Evolutionary conservation across 2,329 filamentous ascomycete genomes (phyloP).

Genomic region (Emmonsiellopsis sp.): DNA sequence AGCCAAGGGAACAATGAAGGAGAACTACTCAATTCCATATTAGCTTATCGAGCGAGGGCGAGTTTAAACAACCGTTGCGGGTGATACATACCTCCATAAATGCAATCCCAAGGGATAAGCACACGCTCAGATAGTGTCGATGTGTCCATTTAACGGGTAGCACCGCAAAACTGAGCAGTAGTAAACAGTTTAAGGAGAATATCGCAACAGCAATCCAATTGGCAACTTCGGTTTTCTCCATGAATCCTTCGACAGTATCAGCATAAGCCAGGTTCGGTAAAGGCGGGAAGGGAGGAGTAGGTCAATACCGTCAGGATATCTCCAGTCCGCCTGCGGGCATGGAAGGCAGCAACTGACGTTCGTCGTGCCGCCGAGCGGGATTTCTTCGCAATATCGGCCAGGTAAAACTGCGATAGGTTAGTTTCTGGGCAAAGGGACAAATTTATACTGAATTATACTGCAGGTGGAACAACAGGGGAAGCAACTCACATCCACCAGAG

Average conservation of each 20-base stretch:
- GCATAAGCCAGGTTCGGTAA: background rate
- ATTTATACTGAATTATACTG: slow-evolving; percentile 42
- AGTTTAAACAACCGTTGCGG: background rate
- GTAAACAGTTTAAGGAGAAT: slow-evolving; percentile 61
- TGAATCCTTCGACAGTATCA: slow-evolving; percentile 35
- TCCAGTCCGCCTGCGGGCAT: slow-evolving; percentile 77
- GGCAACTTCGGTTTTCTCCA: slow-evolving; percentile 53
- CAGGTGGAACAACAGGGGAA: background rate
- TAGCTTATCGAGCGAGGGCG: too few relatives aligned
- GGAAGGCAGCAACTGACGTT: slow-evolving; percentile 71
- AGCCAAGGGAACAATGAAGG: slow-evolving; percentile 81
- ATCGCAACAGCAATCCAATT: slow-evolving; percentile 76
- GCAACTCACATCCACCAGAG: slow-evolving; percentile 52
- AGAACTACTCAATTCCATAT: slow-evolving; percentile 49
- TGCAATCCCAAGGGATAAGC: slow-evolving; percentile 64
- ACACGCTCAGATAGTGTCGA: slow-evolving; percentile 87
- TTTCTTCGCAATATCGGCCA: slow-evolving; percentile 51
- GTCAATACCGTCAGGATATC: slow-evolving; percentile 49
- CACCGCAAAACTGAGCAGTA: slow-evolving; percentile 69
- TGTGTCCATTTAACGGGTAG: slow-evolving; percentile 83
- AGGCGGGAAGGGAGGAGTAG: slow-evolving; percentile 17
- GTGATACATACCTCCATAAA: slow-evolving; percentile 63
- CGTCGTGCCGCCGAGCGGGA: slow-evolving; percentile 30
- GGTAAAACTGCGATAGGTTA: slow-evolving; percentile 41
- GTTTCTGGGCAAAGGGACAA: background rate